phyloP scores from a whole-genome alignment of 148 eudicot genomes.

The Rhododendron ferrugineum region DNA sequence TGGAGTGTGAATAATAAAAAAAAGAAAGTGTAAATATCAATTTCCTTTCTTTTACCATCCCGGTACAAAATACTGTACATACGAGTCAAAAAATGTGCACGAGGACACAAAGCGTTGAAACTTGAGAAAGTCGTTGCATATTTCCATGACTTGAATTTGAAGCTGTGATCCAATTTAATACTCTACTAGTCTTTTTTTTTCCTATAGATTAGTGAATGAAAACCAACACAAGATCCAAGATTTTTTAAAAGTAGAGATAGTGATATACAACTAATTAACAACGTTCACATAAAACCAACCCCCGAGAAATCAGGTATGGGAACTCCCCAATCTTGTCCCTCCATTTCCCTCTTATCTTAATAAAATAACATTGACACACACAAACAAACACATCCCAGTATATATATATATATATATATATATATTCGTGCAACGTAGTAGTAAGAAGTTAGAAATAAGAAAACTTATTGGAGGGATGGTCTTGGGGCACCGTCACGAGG shows the following conservation, averaged over 20 bases:
- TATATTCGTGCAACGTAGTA: no score
- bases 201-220: background rate
- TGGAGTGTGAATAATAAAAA: no score
- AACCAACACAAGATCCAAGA: slow-evolving; percentile 23
- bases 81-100: background rate
- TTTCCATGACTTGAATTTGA: slow-evolving; percentile 2
- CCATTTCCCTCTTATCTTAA: background rate
- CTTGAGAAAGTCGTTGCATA: slow-evolving; percentile 7
- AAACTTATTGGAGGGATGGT: no score
- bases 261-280: background rate
- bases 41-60: background rate
- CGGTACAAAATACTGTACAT: background rate
- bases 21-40: no score
- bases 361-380: no score
- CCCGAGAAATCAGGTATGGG: slow-evolving; percentile 17
- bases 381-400: no score
- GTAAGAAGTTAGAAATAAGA: no score
- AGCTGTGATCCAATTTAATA: background rate
- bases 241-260: background rate
- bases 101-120: slow-evolving; percentile 21
- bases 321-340: slow-evolving; percentile 7
- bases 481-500: no score
- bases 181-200: background rate
- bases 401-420: no score
- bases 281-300: background rate